Percentiles rank a stretch among this genome's conserved stretches.
These are phyloP conservation scores for Cinnamomum micranthum DNA, from an alignment of 164 flowering plant species.

Conservation along the genomic window DNA sequence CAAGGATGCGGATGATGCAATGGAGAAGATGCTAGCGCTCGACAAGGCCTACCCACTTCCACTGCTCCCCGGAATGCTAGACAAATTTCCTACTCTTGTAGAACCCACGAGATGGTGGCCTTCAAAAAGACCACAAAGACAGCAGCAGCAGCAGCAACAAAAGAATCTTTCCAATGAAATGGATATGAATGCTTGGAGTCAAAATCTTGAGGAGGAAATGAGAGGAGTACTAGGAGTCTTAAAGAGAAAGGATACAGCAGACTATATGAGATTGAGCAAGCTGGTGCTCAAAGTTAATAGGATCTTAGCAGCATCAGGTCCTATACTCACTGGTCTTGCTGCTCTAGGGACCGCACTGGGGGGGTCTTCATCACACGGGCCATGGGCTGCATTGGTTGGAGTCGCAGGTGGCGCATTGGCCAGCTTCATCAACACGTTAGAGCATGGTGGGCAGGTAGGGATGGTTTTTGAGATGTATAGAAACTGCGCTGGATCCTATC, in stretches of 20 bases:
- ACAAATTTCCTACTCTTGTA: constrained; percentile 43
- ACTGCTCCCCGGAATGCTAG: constrained; percentile 43
- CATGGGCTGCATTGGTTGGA: constrained; percentile 23
- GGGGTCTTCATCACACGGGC: constrained; percentile 21
- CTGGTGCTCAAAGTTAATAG: constrained; percentile 44
- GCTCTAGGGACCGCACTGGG: constrained; percentile 37
- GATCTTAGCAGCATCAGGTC: constrained; percentile 43
- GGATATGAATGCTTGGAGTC: constrained; percentile 36
- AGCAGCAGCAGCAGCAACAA: background rate
- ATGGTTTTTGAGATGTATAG: constrained; percentile 56
- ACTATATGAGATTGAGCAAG: constrained; percentile 38
- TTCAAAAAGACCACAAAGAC: background rate
- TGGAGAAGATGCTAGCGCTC: constrained; percentile 38
- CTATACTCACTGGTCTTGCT: constrained; percentile 47
- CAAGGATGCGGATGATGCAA: constrained; percentile 27
- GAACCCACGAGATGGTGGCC: constrained; percentile 52
- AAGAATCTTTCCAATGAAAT: no score
- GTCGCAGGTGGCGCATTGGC: constrained; percentile 46
- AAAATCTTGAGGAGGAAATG: constrained; percentile 48
- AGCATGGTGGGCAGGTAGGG: constrained; percentile 65
- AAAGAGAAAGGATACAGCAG: constrained; percentile 39
- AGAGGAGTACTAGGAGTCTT: constrained; percentile 37
- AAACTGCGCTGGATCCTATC: constrained; percentile 34
- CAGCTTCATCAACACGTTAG: constrained; percentile 35
- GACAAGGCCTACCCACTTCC: constrained; percentile 59